Evolutionary conservation across 768 basidiomycete genomes (phyloP), one percentile per base, ranked within the genome.

Genomic region (Xerocomus potaroensis): DNA sequence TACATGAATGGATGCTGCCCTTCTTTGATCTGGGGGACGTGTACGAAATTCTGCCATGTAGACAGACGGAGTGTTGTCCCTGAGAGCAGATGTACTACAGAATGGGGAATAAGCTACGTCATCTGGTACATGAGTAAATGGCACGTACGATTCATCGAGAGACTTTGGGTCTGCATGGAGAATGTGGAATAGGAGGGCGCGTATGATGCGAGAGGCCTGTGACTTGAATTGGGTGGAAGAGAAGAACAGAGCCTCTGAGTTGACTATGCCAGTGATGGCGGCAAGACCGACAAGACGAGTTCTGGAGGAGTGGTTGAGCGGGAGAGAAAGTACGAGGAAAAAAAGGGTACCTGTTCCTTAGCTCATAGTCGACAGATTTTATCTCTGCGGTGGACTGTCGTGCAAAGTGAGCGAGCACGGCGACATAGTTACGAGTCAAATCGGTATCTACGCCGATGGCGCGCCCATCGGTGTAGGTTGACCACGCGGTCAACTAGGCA

Each of bases 381-480:
- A 67, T 67, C 3, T 71, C 72, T 5, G 67, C 68, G 47, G 69
- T 74, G 48, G 87, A 83, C 55, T 88, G 72, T 11, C 62, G 61
- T 8, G 86, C 71, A 61, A 95, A 91, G 49, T 73, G 78, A 10
- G 65, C 67, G 30, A 95, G 74, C 24, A 81, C 77, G 8, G 75
- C 72, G 26, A 90, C 67, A 64, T 95, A 95, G 47, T 83, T 76
- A 22, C 72, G 70, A 0, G 89, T 87, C 40, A 90, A 69, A 24
- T 60, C 67, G 45, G 77, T 78, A 59, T 95, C 92, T 11, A 84
- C 79, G 22, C 87, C 89, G 51, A 94, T 81, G 32, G 87, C 71
- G 44, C 83, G 82, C 0, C 91, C 91, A 55, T 94, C 86, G 18
- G 93, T 91, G 55, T 84, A 96, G 14, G 92, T 93, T 16, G 87